Base-by-base conservation (phyloP, 345 rosid species). In the Hevea brasiliensis region DNA sequence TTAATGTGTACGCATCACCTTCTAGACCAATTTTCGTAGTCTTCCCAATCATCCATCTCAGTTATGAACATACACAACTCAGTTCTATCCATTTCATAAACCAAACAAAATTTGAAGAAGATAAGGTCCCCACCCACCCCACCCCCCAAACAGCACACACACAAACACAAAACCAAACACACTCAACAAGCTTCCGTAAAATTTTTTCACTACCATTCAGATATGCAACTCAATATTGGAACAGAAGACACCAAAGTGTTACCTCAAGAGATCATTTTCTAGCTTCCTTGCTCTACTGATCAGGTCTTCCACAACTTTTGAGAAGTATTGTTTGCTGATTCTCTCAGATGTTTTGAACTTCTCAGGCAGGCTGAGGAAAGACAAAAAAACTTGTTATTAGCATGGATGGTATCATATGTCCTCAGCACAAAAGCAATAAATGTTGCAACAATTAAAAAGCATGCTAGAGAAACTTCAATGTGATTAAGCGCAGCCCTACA, bases 251-350 rank as follows among this genome's bases (percentile, higher is more conserved):
- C 9, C 45, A 32, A 44, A 11, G 27, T 41, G 71, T 21, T 82
- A 92, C 99, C 98, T 85, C 68, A 77, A 80, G 44, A 91, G 65
- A 62, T 80, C 90, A 0, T 69, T 86, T 81, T 92, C 96, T 67
- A 95, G 79, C 80, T 81, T 85, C 79, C 48, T 81, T 55, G 89
- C 77, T 84, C 87, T 87, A 77, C 74, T 70, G 73, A 80, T 47
- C 54, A 89, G 76, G 70, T 85, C 90, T 78, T 91, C 97, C 77
- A 89, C 84, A 72, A 85, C 87, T 81, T 86, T 89, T 51, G 80
- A 75, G 61, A 90, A 83, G 80, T 82, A 82, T 57, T 84, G 84
- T 61, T 88, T 84, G 71, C 84, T 76, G 76, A 65, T 72, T 78
- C 77, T 84, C 77, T 82, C 85, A 8, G 85, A 74, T 69, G 55